Percentiles rank a stretch among this genome's conserved stretches.
phyloP scores from a whole-genome alignment of 129 eudicot species.

The Ambrosia artemisiifolia region DNA sequence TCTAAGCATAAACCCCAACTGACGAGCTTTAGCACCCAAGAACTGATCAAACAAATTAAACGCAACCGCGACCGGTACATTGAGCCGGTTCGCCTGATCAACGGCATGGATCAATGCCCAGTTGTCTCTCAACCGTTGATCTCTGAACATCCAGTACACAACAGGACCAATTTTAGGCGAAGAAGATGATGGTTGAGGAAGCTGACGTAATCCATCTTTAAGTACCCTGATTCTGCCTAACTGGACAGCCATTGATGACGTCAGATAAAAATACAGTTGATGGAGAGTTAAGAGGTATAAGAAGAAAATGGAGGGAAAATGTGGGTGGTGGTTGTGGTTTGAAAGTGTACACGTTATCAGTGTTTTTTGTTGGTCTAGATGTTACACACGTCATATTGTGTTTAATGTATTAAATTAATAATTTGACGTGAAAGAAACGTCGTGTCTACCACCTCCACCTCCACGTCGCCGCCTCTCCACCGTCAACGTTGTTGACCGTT shows the following conservation, averaged over 20 bases:
- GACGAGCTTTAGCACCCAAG: slow-evolving; percentile 87
- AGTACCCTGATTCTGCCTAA: slow-evolving; percentile 72
- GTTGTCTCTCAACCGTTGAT: slow-evolving; percentile 85
- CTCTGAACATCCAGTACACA: slow-evolving; percentile 99
- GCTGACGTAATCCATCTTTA: slow-evolving; percentile 36
- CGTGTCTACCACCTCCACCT: too few species aligned
- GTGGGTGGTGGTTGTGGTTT: slow-evolving; percentile 44
- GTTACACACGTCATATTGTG: slow-evolving; percentile 24
- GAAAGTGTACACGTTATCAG: slow-evolving; percentile 44
- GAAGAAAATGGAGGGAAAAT: slow-evolving; percentile 56
- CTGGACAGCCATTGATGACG: slow-evolving; percentile 43
- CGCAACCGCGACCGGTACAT: slow-evolving; percentile 83
- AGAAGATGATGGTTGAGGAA: background rate
- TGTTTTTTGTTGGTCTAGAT: background rate
- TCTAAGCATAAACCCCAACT: slow-evolving; percentile 90
- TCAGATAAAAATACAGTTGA: background rate
- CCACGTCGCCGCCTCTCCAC: too few species aligned
- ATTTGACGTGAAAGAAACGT: background rate
- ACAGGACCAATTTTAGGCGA: slow-evolving; percentile 69
- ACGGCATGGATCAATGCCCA: slow-evolving; percentile 97
- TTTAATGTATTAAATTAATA: background rate
- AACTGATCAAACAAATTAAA: slow-evolving; percentile 83
- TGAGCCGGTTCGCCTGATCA: slow-evolving; percentile 66
- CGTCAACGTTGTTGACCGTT: too few species aligned
- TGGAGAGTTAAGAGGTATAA: slow-evolving; percentile 15